Base-by-base conservation (phyloP, 2,329 filamentous ascomycete species). In the Penicillium sp. region DNA sequence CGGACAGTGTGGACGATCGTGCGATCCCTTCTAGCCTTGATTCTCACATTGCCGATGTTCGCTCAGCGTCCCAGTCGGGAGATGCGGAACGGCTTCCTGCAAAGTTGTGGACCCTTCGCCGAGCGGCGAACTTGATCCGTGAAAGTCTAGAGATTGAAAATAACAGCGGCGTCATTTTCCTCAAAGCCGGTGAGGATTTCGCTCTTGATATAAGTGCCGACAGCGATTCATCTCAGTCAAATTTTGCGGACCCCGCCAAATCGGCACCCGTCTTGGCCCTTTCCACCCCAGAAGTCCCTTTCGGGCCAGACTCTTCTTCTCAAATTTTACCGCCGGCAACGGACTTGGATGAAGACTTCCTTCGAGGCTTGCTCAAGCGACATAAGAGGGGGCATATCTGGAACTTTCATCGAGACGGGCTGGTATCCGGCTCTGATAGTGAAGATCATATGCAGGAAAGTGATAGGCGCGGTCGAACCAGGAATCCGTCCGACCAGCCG, bases 51-150 rank as follows among this genome's bases (percentile, higher is more conserved):
- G 18, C 39, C n/a, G n/a, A 42, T 38, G 13, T 24, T 13, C 0
- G 26, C 26, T 11, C 34, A 25, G 28, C 39, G 26, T 26, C 18
- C 39, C 38, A 34, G 13, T 24, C 28, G 4, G 41, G 13, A 4
- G 44, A 39, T n/a, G 35, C 48, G 7, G 33, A 13, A 11, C 12
- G 6, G 9, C 39, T 42, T 42, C 40, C n/a, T 44, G 44, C 39
- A 39, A 53, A 34, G 50, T 45, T n/a, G 28, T 55, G 50, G 54
- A 52, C 53, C 18, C 55, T 56, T 36, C 50, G 46, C 43, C 52
- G 55, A 27, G 55, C 55, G 4, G 55, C 55, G 6, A 58, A 58
- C 27, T 40, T 58, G 2, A 48, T 58, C 9, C 50, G 55, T 24
- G 52, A 58, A 43, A 56, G 54, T 28, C 47, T 53, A 9, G 54